phyloP scores from a whole-genome alignment of 208 protist species.

The Wallacemonas sp. region DNA sequence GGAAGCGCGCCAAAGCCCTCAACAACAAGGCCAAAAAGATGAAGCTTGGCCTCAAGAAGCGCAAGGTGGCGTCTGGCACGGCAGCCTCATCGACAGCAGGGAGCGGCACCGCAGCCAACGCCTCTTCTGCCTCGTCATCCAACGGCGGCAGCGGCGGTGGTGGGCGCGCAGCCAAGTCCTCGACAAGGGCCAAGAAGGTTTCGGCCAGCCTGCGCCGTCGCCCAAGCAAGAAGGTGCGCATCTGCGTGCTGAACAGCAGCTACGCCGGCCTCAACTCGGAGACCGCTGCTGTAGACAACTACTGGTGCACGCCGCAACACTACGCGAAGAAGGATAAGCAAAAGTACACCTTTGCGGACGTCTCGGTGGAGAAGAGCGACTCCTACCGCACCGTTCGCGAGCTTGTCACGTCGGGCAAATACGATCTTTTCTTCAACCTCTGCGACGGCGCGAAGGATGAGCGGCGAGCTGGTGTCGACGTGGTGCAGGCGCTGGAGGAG shows the following conservation, averaged over 20 bases:
- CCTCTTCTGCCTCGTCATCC: background rate
- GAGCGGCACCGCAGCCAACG: background rate
- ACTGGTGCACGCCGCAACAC: conserved; percentile 77
- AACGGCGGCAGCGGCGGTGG: background rate
- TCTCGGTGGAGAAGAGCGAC: conserved; percentile 72
- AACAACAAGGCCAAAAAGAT: conserved; percentile 20
- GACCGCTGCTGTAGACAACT: conserved; percentile 79
- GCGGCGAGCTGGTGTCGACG: conserved; percentile 80
- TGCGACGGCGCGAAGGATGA: conserved; percentile 88
- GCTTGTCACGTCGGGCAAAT: conserved; percentile 78
- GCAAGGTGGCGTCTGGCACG: background rate
- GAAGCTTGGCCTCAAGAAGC: conserved; percentile 21
- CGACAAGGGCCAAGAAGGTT: background rate
- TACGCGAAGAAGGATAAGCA: conserved; percentile 75
- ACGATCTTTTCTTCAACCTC: conserved; percentile 91
- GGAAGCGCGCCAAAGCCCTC: no score
- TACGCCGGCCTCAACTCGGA: conserved; percentile 78
- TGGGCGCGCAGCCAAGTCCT: background rate
- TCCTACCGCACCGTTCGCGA: conserved; percentile 72
- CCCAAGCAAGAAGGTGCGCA: conserved; percentile 31
- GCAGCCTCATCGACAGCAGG: background rate
- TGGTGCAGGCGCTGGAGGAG: conserved; percentile 83
- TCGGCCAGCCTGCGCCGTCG: background rate
- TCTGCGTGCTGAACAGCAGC: conserved; percentile 87
- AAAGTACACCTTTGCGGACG: conserved; percentile 70